phyloP scores from a whole-genome alignment of 768 basidiomycete genomes.

The Mycena venus region DNA sequence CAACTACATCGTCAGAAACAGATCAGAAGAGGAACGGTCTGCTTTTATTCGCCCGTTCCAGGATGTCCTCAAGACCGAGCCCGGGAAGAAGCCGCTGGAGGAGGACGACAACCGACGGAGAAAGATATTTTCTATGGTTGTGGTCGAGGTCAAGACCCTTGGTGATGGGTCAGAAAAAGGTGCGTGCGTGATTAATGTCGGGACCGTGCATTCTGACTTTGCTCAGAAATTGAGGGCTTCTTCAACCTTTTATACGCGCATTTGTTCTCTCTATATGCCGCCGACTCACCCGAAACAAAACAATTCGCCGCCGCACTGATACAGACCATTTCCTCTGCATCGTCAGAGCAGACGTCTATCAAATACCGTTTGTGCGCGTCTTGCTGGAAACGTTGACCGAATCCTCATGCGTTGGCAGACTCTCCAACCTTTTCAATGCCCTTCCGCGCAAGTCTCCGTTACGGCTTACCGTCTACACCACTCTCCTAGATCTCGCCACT shows the following conservation, averaged over 20 bases:
- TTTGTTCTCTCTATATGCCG: slow-evolving; percentile 70
- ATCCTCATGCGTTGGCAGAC: slow-evolving; percentile 53
- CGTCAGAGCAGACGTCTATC: slow-evolving; percentile 64
- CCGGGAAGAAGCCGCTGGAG: slow-evolving; percentile 65
- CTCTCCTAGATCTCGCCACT: slow-evolving; percentile 71
- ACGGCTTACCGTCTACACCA: slow-evolving; percentile 72
- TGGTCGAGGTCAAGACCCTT: slow-evolving; percentile 73
- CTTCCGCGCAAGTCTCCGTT: slow-evolving; percentile 75
- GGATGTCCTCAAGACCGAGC: slow-evolving; percentile 65
- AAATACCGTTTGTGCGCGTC: slow-evolving; percentile 82
- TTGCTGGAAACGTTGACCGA: slow-evolving; percentile 19
- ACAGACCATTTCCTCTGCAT: slow-evolving; percentile 66
- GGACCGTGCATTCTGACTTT: slow-evolving; percentile 2
- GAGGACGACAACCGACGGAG: slow-evolving; percentile 68
- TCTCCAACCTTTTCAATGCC: slow-evolving; percentile 88
- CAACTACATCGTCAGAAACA: slow-evolving; percentile 76
- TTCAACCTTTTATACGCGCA: slow-evolving; percentile 88
- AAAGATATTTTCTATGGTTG: slow-evolving; percentile 69
- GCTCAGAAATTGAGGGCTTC: slow-evolving; percentile 85
- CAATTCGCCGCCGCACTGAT: slow-evolving; percentile 64
- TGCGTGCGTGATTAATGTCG: slow-evolving; percentile 44
- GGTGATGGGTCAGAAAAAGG: slow-evolving; percentile 88
- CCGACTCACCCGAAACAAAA: slow-evolving; percentile 68
- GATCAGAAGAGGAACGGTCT: slow-evolving; percentile 77
- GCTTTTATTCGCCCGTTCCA: slow-evolving; percentile 76